These are phyloP conservation scores for Fusarium bactridioides DNA, from an alignment of 2,329 filamentous ascomycete genomes.

Conservation along the genomic window DNA sequence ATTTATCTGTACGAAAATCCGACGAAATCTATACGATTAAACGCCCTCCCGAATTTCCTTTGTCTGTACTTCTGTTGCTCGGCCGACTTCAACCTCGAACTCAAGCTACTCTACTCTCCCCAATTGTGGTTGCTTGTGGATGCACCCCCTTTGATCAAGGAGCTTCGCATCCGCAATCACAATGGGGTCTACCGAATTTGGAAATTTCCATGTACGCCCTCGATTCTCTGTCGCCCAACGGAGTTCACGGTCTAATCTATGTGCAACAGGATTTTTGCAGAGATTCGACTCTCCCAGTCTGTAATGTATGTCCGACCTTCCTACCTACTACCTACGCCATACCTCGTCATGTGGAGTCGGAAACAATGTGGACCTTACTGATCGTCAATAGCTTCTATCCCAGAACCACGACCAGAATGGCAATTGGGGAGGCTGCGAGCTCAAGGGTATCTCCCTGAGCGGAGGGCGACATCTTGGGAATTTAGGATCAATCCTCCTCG, in stretches of 20 bases:
- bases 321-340: constrained; percentile 2
- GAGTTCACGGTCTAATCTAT: constrained; percentile 28
- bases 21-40: constrained; percentile 10
- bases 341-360: constrained; percentile 26
- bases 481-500: constrained; percentile 89
- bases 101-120: background rate
- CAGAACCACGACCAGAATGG: constrained; percentile 68
- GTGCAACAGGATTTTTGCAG: constrained; percentile 76
- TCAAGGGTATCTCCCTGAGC: constrained; percentile 78
- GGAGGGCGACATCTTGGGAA: constrained; percentile 76
- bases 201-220: constrained; percentile 64
- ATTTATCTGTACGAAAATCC: constrained; percentile 8
- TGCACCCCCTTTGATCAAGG: constrained; percentile 36
- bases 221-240: background rate
- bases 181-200: constrained; percentile 70
- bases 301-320: constrained; percentile 71
- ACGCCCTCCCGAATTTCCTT: constrained; percentile 2
- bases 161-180: constrained; percentile 44
- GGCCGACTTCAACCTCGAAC: constrained; percentile 13
- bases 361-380: constrained; percentile 34
- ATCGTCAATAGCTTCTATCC: constrained; percentile 54
- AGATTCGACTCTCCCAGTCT: constrained; percentile 83
- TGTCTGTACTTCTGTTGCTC: constrained; percentile 12
- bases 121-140: constrained; percentile 42
- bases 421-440: constrained; percentile 73